A percentile compares a stretch with the other conserved stretches of the same genome.
Evolutionary conservation across 1,284 basidiomycete genomes (phyloP).

Genomic region (Tylopilus sp.): DNA sequence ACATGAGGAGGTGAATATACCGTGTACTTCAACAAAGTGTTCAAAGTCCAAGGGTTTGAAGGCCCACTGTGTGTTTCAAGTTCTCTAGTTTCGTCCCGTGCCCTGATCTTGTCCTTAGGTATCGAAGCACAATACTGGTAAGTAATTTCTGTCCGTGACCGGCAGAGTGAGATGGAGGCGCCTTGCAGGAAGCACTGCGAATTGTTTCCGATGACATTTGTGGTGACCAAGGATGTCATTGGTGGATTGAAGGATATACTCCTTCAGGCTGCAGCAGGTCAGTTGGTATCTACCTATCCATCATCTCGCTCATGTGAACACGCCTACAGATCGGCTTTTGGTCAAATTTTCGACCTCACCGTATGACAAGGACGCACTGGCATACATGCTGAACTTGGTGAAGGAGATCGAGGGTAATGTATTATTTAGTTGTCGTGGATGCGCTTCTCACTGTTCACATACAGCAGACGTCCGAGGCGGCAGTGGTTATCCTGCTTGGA

Average conservation of each 20-base stretch:
- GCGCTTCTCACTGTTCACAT: neutral
- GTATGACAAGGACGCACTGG: constrained; percentile 31
- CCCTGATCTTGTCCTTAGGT: constrained; percentile 28
- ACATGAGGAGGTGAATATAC: constrained; percentile 25
- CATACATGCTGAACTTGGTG: constrained; percentile 40
- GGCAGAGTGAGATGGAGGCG: neutral
- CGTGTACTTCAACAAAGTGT: constrained; percentile 37
- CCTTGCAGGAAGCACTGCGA: constrained; percentile 42
- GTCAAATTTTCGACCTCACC: constrained; percentile 47
- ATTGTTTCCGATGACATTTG: constrained; percentile 40
- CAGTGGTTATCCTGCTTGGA: constrained; percentile 33
- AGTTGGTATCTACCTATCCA: neutral
- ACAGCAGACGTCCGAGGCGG: constrained; percentile 18
- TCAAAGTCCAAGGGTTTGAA: constrained; percentile 10
- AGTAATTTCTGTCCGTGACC: neutral
- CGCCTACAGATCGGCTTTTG: constrained; percentile 35
- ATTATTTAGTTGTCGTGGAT: neutral
- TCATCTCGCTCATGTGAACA: neutral
- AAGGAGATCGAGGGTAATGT: constrained; percentile 39
- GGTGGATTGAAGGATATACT: constrained; percentile 34
- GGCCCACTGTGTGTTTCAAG: constrained; percentile 35
- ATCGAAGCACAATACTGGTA: constrained; percentile 44
- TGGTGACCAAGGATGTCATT: constrained; percentile 29
- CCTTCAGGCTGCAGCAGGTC: constrained; percentile 43
- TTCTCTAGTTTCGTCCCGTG: neutral